phyloP scores from a whole-genome alignment of 106 monocot genomes.

The Platanthera guangdongensis region DNA sequence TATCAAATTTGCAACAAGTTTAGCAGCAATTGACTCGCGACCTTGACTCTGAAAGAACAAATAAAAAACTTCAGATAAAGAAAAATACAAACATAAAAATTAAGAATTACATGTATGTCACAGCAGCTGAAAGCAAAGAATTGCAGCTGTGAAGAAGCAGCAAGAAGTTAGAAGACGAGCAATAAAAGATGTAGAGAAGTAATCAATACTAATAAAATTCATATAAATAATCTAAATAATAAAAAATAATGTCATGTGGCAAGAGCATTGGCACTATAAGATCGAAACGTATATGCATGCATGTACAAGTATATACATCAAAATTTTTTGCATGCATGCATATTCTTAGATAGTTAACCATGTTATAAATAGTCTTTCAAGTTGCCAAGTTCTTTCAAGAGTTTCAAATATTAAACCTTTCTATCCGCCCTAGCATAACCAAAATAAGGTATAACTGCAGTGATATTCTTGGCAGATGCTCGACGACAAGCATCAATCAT shows the following conservation, averaged over 20 bases:
- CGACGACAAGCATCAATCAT: constrained; percentile 94
- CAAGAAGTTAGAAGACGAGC: neutral
- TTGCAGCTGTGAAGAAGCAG: neutral
- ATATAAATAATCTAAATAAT: neutral
- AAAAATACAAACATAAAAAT: neutral
- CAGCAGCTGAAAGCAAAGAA: neutral
- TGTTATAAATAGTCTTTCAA: neutral
- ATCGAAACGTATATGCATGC: too few species aligned
- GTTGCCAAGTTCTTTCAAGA: neutral
- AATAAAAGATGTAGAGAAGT: neutral
- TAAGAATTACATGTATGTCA: neutral
- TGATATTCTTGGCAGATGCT: constrained; percentile 86
- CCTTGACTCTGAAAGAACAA: constrained; percentile 60
- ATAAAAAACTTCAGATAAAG: neutral
- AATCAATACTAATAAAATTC: neutral
- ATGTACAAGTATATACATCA: too few species aligned
- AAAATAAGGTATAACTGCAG: constrained; percentile 88
- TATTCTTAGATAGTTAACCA: too few species aligned
- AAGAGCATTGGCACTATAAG: neutral
- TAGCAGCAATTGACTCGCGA: constrained; percentile 84
- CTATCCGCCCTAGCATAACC: constrained; percentile 94
- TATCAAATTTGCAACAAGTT: constrained; percentile 82
- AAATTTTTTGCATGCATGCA: too few species aligned
- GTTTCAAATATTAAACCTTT: constrained; percentile 33
- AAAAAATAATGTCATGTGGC: neutral